Conservation (phyloP, 1,284 basidiomycete genomes). For the Sphaerobolus stellatus region DNA sequence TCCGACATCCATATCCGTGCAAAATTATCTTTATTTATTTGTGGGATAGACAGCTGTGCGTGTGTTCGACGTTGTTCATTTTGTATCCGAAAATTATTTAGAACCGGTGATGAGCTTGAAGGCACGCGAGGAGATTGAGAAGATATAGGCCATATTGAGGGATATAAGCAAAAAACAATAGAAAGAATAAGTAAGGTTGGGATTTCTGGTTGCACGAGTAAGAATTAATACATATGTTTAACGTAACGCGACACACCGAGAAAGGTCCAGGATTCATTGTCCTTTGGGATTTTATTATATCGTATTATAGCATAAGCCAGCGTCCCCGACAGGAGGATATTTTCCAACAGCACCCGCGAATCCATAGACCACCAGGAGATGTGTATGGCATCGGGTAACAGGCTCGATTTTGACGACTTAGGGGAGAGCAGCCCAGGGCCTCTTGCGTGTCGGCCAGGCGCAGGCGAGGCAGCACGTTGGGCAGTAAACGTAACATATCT, state of each 20-base stretch:
- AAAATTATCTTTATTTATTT: slow-evolving; percentile 50
- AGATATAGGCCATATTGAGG: slow-evolving; percentile 12
- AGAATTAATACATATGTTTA: slow-evolving; percentile 10
- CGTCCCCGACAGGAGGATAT: slow-evolving; percentile 51
- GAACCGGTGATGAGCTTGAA: slow-evolving; percentile 25
- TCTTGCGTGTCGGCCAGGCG: slow-evolving; percentile 15
- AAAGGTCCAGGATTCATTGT: slow-evolving; percentile 28
- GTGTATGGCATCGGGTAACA: slow-evolving; percentile 47
- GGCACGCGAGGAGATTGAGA: slow-evolving; percentile 25
- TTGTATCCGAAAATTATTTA: too few species aligned
- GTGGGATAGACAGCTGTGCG: too few species aligned
- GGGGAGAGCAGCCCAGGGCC: slow-evolving; percentile 29
- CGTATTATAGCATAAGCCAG: slow-evolving; percentile 43
- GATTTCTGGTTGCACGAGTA: slow-evolving; percentile 47
- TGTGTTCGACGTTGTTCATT: too few species aligned
- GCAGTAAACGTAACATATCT: slow-evolving; percentile 14
- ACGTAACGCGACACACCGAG: slow-evolving; percentile 13
- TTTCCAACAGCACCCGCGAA: slow-evolving; percentile 56
- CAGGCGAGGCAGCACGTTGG: slow-evolving; percentile 3
- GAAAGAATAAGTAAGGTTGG: slow-evolving; percentile 54
- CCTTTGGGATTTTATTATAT: slow-evolving; percentile 26
- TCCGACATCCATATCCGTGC: slow-evolving; percentile 88
- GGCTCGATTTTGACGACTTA: slow-evolving; percentile 22
- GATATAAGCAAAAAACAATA: slow-evolving; percentile 43
- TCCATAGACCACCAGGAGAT: slow-evolving; percentile 49